A percentile compares a stretch with the other conserved stretches of the same genome.
These are phyloP conservation scores for Bolboschoenus planiculmis DNA, from an alignment of 176 grass and related monocot genomes.

Conservation along the genomic window DNA sequence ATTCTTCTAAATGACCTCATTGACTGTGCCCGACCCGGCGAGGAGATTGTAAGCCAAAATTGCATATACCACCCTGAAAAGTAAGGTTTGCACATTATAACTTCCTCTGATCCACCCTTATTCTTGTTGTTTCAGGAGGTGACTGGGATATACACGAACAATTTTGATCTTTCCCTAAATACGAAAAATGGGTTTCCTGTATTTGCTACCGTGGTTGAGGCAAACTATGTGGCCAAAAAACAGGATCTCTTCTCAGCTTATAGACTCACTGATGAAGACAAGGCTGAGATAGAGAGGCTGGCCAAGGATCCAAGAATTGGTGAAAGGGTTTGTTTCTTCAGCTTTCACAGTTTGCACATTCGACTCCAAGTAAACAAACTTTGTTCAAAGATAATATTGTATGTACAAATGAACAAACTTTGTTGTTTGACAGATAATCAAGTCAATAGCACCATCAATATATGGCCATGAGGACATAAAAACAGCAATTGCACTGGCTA, in stretches of 20 bases:
- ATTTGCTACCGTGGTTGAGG: constrained; percentile 92
- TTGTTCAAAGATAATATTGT: constrained; percentile 1
- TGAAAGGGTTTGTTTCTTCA: constrained; percentile 71
- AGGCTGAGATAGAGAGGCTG: constrained; percentile 92
- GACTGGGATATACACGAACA: constrained; percentile 96
- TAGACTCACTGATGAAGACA: constrained; percentile 96
- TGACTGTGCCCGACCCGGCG: constrained; percentile 91
- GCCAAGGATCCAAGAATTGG: constrained; percentile 90
- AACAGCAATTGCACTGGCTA: constrained; percentile 84
- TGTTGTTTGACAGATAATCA: constrained; percentile 53
- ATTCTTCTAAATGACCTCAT: constrained; percentile 97
- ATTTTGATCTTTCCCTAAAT: constrained; percentile 96
- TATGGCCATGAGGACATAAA: constrained; percentile 99
- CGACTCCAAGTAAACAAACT: neutral
- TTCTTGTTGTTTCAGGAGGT: constrained; percentile 61
- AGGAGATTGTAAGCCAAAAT: constrained; percentile 83
- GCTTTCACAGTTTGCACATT: constrained; percentile 11
- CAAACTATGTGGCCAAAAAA: constrained; percentile 92
- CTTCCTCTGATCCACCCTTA: constrained; percentile 2
- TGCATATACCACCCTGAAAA: neutral
- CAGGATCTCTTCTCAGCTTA: constrained; percentile 97
- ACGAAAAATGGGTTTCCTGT: constrained; percentile 99
- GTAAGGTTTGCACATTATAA: neutral
- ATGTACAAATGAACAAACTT: neutral
- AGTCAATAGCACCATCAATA: constrained; percentile 97